Conservation (phyloP, 495 filamentous ascomycete genomes). For the Penicillium canescens region DNA sequence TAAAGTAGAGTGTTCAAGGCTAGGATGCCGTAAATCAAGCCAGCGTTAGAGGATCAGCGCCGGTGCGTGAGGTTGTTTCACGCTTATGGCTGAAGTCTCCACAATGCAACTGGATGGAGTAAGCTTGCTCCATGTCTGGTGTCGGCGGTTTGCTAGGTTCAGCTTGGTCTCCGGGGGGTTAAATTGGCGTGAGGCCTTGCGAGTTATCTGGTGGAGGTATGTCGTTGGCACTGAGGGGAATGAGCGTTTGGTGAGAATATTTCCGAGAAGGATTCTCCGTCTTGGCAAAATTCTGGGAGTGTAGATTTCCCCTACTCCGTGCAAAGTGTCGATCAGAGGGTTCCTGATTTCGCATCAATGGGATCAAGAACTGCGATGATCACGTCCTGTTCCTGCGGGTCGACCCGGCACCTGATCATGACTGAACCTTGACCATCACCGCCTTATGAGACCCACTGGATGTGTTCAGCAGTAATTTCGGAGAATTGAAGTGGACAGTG, state of each 20-base stretch:
- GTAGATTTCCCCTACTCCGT: neutral
- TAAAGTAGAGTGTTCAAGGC: neutral
- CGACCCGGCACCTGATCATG: no score
- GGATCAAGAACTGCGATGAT: neutral
- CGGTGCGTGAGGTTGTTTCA: conserved; percentile 26
- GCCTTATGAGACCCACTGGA: no score
- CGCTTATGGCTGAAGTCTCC: conserved; percentile 7
- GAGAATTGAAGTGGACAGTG: no score
- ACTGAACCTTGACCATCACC: no score
- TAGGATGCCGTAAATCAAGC: neutral
- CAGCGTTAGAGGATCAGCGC: conserved; percentile 10
- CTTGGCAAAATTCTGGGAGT: conserved; percentile 1
- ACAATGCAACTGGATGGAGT: conserved; percentile 15
- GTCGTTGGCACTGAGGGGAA: neutral
- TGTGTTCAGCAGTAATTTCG: no score
- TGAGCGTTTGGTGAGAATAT: no score
- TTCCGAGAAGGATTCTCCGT: conserved; percentile 1
- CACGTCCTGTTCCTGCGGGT: no score
- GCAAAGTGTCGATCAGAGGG: neutral
- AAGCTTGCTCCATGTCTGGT: neutral
- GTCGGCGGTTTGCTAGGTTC: conserved; percentile 13
- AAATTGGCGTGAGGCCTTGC: no score
- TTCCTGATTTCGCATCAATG: conserved; percentile 5
- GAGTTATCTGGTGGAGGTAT: neutral
- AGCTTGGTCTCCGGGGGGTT: conserved; percentile 7